Evolutionary conservation across 169 alveolate genomes (phyloP).

Genomic region (Besnoitia besnoiti): DNA sequence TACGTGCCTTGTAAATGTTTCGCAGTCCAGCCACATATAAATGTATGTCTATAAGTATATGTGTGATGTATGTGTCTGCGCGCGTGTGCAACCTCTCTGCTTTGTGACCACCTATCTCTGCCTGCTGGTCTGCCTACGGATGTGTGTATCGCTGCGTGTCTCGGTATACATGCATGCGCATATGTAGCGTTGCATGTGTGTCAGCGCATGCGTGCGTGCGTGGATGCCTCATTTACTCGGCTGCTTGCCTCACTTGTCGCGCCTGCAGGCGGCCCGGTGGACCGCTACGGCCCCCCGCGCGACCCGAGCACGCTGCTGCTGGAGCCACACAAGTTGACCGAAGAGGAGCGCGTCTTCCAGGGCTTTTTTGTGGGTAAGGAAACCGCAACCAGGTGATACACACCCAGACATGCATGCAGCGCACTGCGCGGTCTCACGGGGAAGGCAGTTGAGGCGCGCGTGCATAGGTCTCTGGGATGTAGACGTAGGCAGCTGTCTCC

Average conservation of each 20-base stretch:
- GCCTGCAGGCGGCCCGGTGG: slow-evolving; percentile 32
- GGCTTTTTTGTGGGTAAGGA: slow-evolving; percentile 50
- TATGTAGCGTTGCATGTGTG: neutral
- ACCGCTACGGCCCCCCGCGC: slow-evolving; percentile 69
- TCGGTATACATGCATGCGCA: neutral
- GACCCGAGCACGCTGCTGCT: slow-evolving; percentile 66
- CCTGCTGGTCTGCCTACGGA: too few relatives aligned
- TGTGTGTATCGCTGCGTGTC: neutral
- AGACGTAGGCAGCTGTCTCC: too few relatives aligned
- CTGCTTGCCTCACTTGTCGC: neutral
- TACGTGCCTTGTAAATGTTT: neutral
- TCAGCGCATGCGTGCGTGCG: neutral
- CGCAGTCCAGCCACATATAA: too few relatives aligned
- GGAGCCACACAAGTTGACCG: slow-evolving; percentile 65
- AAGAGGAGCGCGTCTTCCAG: slow-evolving; percentile 64
- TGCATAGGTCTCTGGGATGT: too few relatives aligned
- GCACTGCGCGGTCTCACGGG: too few relatives aligned
- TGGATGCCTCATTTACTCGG: neutral
- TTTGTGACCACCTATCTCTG: neutral
- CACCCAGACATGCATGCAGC: too few relatives aligned
- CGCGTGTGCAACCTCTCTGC: neutral
- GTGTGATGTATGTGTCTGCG: neutral
- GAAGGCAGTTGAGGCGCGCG: too few relatives aligned
- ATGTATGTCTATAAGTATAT: too few relatives aligned
- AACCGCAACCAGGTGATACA: too few relatives aligned